Conservation (phyloP, 2,329 filamentous ascomycete species). For the Epichloe coenophiala region DNA sequence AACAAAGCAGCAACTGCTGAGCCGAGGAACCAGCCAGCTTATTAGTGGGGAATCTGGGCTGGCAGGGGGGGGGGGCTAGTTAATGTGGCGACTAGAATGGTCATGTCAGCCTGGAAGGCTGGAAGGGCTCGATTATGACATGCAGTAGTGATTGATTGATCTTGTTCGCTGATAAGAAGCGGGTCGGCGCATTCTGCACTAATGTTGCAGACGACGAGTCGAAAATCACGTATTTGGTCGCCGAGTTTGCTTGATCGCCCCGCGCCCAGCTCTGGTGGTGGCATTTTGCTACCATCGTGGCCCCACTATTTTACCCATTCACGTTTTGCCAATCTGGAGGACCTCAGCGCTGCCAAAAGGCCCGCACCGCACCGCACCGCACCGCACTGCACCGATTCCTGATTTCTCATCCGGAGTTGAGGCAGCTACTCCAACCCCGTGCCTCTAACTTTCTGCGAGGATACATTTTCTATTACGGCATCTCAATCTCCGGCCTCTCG, state of each 20-base stretch:
- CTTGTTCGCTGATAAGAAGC: too few relatives aligned
- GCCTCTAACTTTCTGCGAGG: neutral
- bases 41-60: neutral
- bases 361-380: neutral
- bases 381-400: neutral
- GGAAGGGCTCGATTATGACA: too few relatives aligned
- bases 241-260: too few relatives aligned
- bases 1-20: neutral
- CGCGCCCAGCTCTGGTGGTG: neutral
- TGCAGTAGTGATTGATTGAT: too few relatives aligned
- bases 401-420: neutral
- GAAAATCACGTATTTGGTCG: too few relatives aligned
- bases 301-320: slow-evolving; percentile 1
- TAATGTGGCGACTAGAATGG: too few relatives aligned
- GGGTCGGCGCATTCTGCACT: too few relatives aligned
- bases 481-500: neutral
- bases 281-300: neutral
- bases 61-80: too few relatives aligned
- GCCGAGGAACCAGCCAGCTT: slow-evolving; percentile 4
- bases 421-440: neutral
- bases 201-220: too few relatives aligned
- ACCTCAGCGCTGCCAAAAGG: neutral
- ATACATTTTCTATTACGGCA: neutral
- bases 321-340: neutral
- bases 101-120: too few relatives aligned